phyloP scores from a whole-genome alignment of 495 filamentous ascomycete genomes.

The Hypoxylon fragiforme region DNA sequence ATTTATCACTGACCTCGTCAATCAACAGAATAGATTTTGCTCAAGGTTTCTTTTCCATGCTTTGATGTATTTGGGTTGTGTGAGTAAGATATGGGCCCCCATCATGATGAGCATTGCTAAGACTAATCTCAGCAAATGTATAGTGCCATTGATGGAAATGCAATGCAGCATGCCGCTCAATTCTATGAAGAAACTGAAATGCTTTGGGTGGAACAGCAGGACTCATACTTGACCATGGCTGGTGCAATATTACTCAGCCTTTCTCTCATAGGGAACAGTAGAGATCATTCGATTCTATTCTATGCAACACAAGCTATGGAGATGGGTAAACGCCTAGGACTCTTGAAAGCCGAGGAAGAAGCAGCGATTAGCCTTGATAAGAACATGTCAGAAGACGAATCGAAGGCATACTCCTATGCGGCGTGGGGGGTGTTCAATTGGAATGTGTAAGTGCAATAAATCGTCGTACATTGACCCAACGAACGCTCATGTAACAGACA shows the following conservation, averaged over 20 bases:
- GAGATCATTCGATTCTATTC: conserved; percentile 18
- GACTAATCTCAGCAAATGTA: conserved; percentile 26
- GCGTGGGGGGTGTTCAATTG: conserved; percentile 37
- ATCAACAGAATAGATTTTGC: conserved; percentile 19
- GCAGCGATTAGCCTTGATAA: neutral
- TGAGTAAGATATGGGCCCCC: conserved; percentile 6
- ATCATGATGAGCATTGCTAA: neutral
- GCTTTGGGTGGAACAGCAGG: conserved; percentile 13
- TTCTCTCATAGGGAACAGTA: conserved; percentile 26
- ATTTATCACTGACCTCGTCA: conserved; percentile 29
- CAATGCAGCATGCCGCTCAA: conserved; percentile 10
- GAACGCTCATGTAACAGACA: conserved; percentile 7
- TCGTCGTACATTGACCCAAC: neutral
- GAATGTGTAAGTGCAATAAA: conserved; percentile 26
- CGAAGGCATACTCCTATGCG: conserved; percentile 19
- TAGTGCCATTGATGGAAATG: conserved; percentile 24
- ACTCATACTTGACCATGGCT: conserved; percentile 26
- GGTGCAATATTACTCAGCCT: conserved; percentile 25
- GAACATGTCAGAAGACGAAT: conserved; percentile 6
- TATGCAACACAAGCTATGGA: conserved; percentile 28
- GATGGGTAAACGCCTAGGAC: conserved; percentile 20
- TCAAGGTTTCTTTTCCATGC: conserved; percentile 33
- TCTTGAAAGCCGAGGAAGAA: conserved; percentile 10
- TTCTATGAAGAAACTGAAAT: conserved; percentile 23
- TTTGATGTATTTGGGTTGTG: conserved; percentile 32